These are phyloP conservation scores for Entelexis paramagnoliae DNA, from an alignment of 1,139 yeast genomes.

Conservation along the genomic window DNA sequence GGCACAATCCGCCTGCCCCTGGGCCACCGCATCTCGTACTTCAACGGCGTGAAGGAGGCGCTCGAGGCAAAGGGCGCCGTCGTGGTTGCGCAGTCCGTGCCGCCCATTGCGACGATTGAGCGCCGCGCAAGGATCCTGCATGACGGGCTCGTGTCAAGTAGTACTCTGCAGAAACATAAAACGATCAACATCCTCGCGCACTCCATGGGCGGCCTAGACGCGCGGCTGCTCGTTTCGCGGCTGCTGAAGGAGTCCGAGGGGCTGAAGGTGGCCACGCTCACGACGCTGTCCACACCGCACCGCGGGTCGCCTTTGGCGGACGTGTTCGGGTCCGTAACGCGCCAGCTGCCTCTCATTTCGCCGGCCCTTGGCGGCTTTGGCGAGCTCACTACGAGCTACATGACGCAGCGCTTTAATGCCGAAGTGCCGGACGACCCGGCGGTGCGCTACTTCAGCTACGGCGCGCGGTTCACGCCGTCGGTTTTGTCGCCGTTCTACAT, in stretches of 20 bases:
- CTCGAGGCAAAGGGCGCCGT: slow-evolving; percentile 52
- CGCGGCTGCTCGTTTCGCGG: slow-evolving; percentile 59
- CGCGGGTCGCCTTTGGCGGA: slow-evolving; percentile 81
- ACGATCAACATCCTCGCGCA: slow-evolving; percentile 68
- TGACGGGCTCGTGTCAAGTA: slow-evolving; percentile 40
- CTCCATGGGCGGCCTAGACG: slow-evolving; percentile 90
- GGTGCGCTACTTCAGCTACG: slow-evolving; percentile 72
- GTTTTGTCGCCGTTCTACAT: slow-evolving; percentile 52
- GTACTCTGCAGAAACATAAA: slow-evolving; percentile 5
- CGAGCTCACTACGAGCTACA: slow-evolving; percentile 45
- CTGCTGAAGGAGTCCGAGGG: slow-evolving; percentile 35
- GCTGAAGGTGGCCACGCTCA: slow-evolving; percentile 42
- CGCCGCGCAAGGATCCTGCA: slow-evolving; percentile 56
- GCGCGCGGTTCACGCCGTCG: slow-evolving; percentile 57
- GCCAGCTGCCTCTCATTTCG: slow-evolving; percentile 14
- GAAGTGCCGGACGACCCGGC: slow-evolving; percentile 44
- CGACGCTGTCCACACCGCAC: slow-evolving; percentile 84
- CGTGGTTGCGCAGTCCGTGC: slow-evolving; percentile 66
- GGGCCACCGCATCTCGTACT: slow-evolving; percentile 50
- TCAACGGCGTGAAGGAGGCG: slow-evolving; percentile 67
- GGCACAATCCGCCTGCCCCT: slow-evolving; percentile 44
- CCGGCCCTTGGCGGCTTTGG: slow-evolving; percentile 24
- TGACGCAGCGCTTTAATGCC: slow-evolving; percentile 45
- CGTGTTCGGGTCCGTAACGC: slow-evolving; percentile 38
- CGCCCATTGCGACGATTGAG: slow-evolving; percentile 69